A percentile compares a stretch with the other conserved stretches of the same genome.
Conservation (phyloP, 2,329 filamentous ascomycete genomes). For the Ophiostoma piceae region DNA sequence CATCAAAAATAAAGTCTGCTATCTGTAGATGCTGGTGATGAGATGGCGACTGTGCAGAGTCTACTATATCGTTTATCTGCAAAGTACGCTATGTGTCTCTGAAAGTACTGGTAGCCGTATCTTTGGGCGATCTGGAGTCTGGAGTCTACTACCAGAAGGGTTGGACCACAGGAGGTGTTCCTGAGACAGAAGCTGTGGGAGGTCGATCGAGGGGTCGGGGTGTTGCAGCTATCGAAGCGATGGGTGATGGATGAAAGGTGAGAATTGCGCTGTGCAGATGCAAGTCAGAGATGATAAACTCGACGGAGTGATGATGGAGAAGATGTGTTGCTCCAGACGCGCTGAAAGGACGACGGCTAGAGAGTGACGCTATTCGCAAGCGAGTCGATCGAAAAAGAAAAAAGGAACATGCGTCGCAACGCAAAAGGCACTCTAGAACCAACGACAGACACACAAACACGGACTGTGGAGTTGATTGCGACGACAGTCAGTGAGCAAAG, state of each 20-base stretch:
- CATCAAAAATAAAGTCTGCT: not conserved
- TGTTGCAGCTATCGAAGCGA: not conserved
- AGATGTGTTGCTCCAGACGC: not conserved
- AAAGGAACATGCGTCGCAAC: not conserved
- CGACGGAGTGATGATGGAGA: not conserved
- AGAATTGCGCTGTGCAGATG: not conserved
- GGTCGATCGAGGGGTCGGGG: constrained; percentile 13
- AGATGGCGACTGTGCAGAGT: not conserved
- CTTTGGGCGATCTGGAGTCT: not conserved
- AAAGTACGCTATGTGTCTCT: too few relatives aligned
- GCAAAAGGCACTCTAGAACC: not conserved
- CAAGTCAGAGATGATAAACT: not conserved
- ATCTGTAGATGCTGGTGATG: not conserved
- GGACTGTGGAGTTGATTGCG: not conserved
- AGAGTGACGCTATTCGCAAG: constrained; percentile 10
- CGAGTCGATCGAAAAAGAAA: not conserved
- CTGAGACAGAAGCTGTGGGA: constrained; percentile 25
- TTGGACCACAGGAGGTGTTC: constrained; percentile 20
- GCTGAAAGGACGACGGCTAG: not conserved
- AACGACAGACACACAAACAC: not conserved
- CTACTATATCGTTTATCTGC: not conserved
- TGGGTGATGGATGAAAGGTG: not conserved
- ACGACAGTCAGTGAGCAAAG: not conserved
- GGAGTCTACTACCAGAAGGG: not conserved
- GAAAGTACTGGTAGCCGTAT: not conserved